Conservation (phyloP, 371 early-diverging fungal species). For the Zychaea mexicana region DNA sequence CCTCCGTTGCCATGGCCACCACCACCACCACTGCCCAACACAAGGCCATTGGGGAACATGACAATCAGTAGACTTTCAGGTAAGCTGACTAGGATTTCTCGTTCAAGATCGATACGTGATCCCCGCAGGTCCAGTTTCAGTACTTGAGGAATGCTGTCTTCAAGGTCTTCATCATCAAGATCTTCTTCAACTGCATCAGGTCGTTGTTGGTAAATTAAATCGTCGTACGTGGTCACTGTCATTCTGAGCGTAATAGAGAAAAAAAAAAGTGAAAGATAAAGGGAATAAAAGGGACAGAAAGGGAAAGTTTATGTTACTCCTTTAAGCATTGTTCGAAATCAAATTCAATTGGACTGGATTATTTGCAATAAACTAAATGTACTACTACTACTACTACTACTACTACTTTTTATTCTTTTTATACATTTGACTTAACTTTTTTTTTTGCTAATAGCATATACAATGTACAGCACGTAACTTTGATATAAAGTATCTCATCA, state of each 20-base stretch:
- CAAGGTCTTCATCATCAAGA: conserved; percentile 29
- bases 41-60: conserved; percentile 83
- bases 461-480: too few species aligned
- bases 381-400: too few species aligned
- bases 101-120: conserved; percentile 69
- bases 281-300: neutral
- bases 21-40: conserved; percentile 53
- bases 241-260: neutral
- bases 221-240: neutral
- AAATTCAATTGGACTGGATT: too few species aligned
- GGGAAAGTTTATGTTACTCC: neutral
- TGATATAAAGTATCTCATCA: too few species aligned
- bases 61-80: conserved; percentile 79
- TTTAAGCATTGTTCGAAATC: too few species aligned
- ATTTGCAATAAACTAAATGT: too few species aligned
- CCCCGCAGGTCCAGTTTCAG: conserved; percentile 74
- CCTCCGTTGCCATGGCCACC: neutral
- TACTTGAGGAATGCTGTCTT: conserved; percentile 55
- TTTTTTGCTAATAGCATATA: too few species aligned
- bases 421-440: too few species aligned
- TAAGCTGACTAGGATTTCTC: conserved; percentile 70
- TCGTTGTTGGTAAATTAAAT: neutral
- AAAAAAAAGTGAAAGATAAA: neutral
- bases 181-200: conserved; percentile 7
- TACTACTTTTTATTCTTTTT: too few species aligned